Evolutionary conservation across 1,139 yeast genomes (phyloP).

Genomic region (Suhomyces bokatorum): DNA sequence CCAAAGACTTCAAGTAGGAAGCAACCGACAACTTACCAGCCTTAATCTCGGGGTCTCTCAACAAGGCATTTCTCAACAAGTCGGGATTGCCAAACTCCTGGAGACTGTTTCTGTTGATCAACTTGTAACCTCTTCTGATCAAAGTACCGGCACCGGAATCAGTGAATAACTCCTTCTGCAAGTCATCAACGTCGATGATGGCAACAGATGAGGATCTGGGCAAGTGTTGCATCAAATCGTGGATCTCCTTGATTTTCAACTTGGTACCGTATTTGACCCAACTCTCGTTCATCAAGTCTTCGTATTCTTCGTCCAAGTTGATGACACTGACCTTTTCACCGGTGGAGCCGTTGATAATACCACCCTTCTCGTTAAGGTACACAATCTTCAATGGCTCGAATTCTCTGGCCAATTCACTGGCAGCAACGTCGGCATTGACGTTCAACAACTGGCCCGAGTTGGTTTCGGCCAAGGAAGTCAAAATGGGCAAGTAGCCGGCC

Average conservation of each 20-base stretch:
- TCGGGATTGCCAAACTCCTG: slow-evolving; percentile 77
- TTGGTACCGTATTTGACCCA: slow-evolving; percentile 99
- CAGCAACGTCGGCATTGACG: slow-evolving; percentile 98
- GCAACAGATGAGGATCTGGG: slow-evolving; percentile 99
- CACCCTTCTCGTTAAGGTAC: slow-evolving; percentile 96
- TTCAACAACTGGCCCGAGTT: slow-evolving; percentile 94
- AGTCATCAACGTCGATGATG: slow-evolving; percentile 88
- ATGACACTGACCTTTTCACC: slow-evolving; percentile 88
- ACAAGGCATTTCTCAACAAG: slow-evolving; percentile 70
- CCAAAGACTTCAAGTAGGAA: slow-evolving; percentile 74
- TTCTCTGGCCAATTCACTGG: slow-evolving; percentile 95
- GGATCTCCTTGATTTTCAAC: slow-evolving; percentile 92
- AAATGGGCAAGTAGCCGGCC: slow-evolving; percentile 94
- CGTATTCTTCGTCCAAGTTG: slow-evolving; percentile 95
- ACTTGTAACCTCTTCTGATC: slow-evolving; percentile 94
- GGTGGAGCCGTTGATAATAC: slow-evolving; percentile 87
- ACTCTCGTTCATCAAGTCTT: slow-evolving; percentile 81
- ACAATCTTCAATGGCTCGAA: slow-evolving; percentile 96
- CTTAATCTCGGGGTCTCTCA: slow-evolving; percentile 73
- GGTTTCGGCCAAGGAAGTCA: slow-evolving; percentile 95
- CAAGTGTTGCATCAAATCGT: slow-evolving; percentile 86
- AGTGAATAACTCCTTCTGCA: slow-evolving; percentile 95
- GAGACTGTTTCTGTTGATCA: slow-evolving; percentile 67
- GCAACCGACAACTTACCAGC: slow-evolving; percentile 78
- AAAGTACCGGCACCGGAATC: slow-evolving; percentile 99